These are phyloP conservation scores for Sphaerobolus stellatus DNA, from an alignment of 1,284 basidiomycete genomes.

Conservation along the genomic window DNA sequence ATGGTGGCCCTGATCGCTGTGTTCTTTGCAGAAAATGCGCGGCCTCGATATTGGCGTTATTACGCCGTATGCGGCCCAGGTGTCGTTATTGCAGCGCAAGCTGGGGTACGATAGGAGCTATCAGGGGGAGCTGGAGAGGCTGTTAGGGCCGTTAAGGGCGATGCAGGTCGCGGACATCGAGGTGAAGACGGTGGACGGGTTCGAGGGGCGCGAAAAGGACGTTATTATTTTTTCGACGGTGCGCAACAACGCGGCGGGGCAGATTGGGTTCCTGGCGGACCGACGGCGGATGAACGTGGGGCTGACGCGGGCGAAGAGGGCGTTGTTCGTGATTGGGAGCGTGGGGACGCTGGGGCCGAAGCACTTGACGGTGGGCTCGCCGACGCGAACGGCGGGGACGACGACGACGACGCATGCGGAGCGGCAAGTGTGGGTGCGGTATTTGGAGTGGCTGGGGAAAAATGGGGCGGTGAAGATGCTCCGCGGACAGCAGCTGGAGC, in stretches of 20 bases:
- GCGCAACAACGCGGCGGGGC: constrained; percentile 69
- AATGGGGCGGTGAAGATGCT: constrained; percentile 18
- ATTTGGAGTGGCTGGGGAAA: constrained; percentile 13
- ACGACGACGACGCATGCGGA: constrained; percentile 9
- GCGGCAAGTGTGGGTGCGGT: constrained; percentile 14
- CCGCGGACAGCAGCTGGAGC: constrained; percentile 6
- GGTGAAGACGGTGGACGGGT: constrained; percentile 89
- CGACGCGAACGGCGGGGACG: too few relatives aligned
- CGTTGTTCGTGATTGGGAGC: constrained; percentile 80
- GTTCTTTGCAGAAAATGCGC: constrained; percentile 56
- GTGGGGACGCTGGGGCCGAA: constrained; percentile 57
- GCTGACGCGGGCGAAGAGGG: constrained; percentile 81
- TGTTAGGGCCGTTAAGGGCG: constrained; percentile 65
- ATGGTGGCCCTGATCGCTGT: neutral
- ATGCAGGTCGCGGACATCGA: constrained; percentile 67
- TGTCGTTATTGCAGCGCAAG: constrained; percentile 63
- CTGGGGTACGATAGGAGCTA: constrained; percentile 55
- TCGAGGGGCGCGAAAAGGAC: constrained; percentile 91
- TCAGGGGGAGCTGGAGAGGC: constrained; percentile 49
- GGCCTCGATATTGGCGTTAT: constrained; percentile 85
- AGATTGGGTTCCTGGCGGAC: constrained; percentile 91
- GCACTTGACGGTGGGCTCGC: too few relatives aligned
- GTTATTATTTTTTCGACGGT: constrained; percentile 91
- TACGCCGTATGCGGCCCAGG: constrained; percentile 83
- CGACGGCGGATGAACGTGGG: constrained; percentile 85